phyloP scores from a whole-genome alignment of 148 eudicot genomes.

The Rhododendron kiyosumense region DNA sequence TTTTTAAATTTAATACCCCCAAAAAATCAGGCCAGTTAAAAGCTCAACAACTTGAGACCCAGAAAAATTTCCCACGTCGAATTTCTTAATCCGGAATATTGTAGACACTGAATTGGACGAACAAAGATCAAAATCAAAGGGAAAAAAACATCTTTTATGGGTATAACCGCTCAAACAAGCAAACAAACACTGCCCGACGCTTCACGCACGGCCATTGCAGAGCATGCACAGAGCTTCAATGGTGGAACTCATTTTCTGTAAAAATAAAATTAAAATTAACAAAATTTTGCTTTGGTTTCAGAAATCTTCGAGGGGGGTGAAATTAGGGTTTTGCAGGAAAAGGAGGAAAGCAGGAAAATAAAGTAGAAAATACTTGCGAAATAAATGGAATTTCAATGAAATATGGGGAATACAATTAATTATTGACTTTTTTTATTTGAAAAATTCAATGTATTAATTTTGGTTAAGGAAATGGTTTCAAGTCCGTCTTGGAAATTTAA shows the following conservation, averaged over 20 bases:
- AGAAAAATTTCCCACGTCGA: slow-evolving; percentile 5
- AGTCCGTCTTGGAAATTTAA: slow-evolving; percentile 93
- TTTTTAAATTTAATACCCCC: neutral
- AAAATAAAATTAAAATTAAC: slow-evolving; percentile 14
- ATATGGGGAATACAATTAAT: slow-evolving; percentile 43
- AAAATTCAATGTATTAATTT: slow-evolving; percentile 70
- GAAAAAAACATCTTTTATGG: neutral
- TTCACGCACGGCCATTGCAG: slow-evolving; percentile 27
- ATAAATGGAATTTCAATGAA: slow-evolving; percentile 38
- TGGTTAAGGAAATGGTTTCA: slow-evolving; percentile 88
- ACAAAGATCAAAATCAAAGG: slow-evolving; percentile 23
- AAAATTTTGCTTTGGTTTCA: slow-evolving; percentile 27
- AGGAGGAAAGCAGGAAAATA: slow-evolving; percentile 41
- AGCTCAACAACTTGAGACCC: slow-evolving; percentile 7
- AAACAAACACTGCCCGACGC: slow-evolving; percentile 8
- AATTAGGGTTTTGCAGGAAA: slow-evolving; percentile 69
- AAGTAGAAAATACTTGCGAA: slow-evolving; percentile 30
- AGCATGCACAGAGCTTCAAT: slow-evolving; percentile 22
- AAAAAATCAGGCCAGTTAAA: neutral
- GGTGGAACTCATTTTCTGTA: slow-evolving; percentile 13
- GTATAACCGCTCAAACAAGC: neutral
- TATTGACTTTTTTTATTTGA: slow-evolving; percentile 42
- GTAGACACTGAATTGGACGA: neutral
- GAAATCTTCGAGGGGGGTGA: slow-evolving; percentile 34
- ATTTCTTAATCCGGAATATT: neutral